phyloP scores from a whole-genome alignment of 208 protist species.

The Borovskyia barvae region DNA sequence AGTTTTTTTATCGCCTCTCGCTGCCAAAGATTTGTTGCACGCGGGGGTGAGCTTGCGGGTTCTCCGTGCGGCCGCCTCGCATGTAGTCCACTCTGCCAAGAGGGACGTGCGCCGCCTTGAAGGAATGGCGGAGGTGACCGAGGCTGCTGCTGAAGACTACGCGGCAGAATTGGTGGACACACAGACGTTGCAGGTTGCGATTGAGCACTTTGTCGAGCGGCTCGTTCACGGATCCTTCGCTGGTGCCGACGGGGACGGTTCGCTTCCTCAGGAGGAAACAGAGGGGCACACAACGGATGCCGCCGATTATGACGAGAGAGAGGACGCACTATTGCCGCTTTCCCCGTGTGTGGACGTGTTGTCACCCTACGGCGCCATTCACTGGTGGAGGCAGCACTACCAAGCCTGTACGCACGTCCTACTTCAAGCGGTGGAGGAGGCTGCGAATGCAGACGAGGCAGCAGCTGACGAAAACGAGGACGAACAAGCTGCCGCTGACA shows the following conservation, averaged over 20 bases:
- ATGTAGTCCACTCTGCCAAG: conserved; percentile 36
- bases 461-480: not conserved
- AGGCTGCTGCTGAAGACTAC: conserved; percentile 24
- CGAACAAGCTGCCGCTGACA: not conserved
- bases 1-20: conserved; percentile 53
- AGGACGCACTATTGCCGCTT: not conserved
- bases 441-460: conserved; percentile 6
- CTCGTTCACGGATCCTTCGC: conserved; percentile 17
- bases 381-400: conserved; percentile 65
- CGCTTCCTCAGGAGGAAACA: not conserved
- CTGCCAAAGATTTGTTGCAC: conserved; percentile 51
- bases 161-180: conserved; percentile 26
- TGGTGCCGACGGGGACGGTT: not conserved
- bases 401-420: conserved; percentile 53
- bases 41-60: conserved; percentile 72
- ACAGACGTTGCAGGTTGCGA: conserved; percentile 23
- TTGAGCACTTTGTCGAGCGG: conserved; percentile 19
- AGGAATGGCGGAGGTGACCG: conserved; percentile 12
- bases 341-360: conserved; percentile 50
- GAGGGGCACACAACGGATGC: not conserved
- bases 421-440: conserved; percentile 34
- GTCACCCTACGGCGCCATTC: conserved; percentile 21
- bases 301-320: not conserved
- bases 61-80: conserved; percentile 56
- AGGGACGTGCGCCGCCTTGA: conserved; percentile 28